Evolutionary conservation across 1,139 yeast genomes (phyloP), one percentile per base, ranked within the genome.

Genomic region (Maudiozyma humilis): DNA sequence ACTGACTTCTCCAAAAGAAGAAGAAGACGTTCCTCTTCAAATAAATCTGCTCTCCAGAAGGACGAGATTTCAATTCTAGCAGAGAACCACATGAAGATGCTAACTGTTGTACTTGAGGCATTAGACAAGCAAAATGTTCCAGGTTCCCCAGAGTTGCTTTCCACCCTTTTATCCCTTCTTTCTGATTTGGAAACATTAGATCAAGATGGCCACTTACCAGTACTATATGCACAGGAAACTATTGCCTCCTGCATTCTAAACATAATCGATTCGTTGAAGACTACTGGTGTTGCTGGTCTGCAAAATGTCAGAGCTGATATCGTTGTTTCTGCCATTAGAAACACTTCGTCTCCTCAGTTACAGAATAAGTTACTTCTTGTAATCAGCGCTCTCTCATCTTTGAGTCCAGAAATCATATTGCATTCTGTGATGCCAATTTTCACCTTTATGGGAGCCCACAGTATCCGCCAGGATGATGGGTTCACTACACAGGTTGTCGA

Each of bases 391-490:
- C 70, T 91, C 54, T 97, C 97, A 0, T 71, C 88, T 0, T 68
- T 89, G 46, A 87, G 91, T 15, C 96, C 98, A 7, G 97, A 91
- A 60, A 78, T 84, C 34, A 88, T 91, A 32, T 71, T 93, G 51
- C 97, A 93, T 66, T 85, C 96, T 3, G 95, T 93, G 13, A 91
- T 91, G 99, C 98, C 99, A 16, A 89, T 91, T 44, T 91, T 91
- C 69, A 93, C 98, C 0, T 93, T 91, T 58, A 91, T 91, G 98
- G 99, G 99, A 46, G 95, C 97, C 27, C 95, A 88, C 57, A 88
- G 97, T 12, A 78, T 93, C 42, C 82, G 96, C 59, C 96, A 91
- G 67, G 98, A 91, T 64, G 97, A 91, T 62, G 96, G 88, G 58
- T 89, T 86, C 61, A 86, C 96, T 1, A 84, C 84, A 38, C 83